Evolutionary conservation across 805 yeast genomes (phyloP).

Genomic region (Ogataea trehalophila): DNA sequence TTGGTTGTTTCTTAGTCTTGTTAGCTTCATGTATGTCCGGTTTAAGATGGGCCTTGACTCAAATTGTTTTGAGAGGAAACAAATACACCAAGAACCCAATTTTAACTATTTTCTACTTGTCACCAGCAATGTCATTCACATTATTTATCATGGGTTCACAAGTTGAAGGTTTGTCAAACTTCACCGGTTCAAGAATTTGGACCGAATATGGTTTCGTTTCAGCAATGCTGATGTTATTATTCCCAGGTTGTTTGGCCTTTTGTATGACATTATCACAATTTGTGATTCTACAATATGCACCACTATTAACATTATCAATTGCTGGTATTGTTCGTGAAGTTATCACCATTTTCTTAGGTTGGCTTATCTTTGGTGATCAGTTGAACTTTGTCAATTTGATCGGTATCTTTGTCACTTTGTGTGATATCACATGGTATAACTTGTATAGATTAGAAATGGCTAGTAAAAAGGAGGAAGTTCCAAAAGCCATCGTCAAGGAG

Average conservation of each 20-base stretch:
- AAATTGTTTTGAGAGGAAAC: constrained; percentile 60
- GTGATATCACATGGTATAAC: constrained; percentile 78
- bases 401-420: constrained; percentile 66
- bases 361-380: constrained; percentile 67
- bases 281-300: constrained; percentile 69
- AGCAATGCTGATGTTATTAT: constrained; percentile 51
- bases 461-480: constrained; percentile 4
- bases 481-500: constrained; percentile 3
- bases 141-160: constrained; percentile 57
- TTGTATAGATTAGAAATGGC: constrained; percentile 41
- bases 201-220: constrained; percentile 42
- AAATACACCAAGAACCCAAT: constrained; percentile 64
- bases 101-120: constrained; percentile 68
- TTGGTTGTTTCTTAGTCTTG: constrained; percentile 73
- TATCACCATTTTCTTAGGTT: constrained; percentile 62
- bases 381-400: constrained; percentile 59
- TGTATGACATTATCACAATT: constrained; percentile 83
- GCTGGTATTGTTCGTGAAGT: constrained; percentile 93
- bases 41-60: constrained; percentile 88
- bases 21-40: constrained; percentile 77
- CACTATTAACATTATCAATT: constrained; percentile 75
- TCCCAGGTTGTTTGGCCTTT: constrained; percentile 83
- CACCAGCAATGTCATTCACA: constrained; percentile 71
- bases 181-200: constrained; percentile 57
- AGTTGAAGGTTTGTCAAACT: constrained; percentile 60